phyloP scores from a whole-genome alignment of 106 monocot genomes.

The Allium fistulosum region DNA sequence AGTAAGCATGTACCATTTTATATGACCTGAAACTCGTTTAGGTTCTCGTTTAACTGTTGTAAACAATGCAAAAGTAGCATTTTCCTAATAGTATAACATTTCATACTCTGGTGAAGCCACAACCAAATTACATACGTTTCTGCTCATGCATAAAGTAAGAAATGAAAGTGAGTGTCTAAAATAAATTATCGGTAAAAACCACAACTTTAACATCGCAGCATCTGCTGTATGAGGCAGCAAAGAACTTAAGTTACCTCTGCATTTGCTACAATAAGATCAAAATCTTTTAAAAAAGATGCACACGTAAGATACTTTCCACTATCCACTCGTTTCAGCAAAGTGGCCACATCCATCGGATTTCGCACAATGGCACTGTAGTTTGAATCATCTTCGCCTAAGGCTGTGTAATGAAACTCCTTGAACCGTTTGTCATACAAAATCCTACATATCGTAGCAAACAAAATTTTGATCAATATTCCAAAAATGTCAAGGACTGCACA shows the following conservation, averaged over 20 bases:
- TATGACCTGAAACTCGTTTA: too few species aligned
- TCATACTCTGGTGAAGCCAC: too few species aligned
- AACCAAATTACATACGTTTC: too few species aligned
- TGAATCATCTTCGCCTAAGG: constrained; percentile 84
- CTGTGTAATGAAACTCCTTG: constrained; percentile 83
- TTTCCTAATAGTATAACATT: too few species aligned
- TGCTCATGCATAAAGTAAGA: too few species aligned
- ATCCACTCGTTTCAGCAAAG: constrained; percentile 85
- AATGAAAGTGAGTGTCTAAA: too few species aligned
- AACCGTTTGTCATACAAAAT: constrained; percentile 89
- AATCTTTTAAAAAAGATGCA: constrained; percentile 59
- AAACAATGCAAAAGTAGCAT: too few species aligned
- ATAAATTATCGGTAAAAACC: too few species aligned
- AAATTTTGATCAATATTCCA: background rate
- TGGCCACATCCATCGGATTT: constrained; percentile 96
- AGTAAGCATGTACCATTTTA: background rate
- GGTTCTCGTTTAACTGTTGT: too few species aligned
- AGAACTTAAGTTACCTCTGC: constrained; percentile 52
- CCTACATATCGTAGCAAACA: constrained; percentile 25
- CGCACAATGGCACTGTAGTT: constrained; percentile 83
- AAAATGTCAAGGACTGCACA: background rate
- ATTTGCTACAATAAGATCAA: constrained; percentile 91
- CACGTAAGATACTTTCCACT: constrained; percentile 71
- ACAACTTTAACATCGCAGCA: too few species aligned
- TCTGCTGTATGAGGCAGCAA: too few species aligned